Evolutionary conservation across 495 filamentous ascomycete genomes (phyloP).

Genomic region (Aspergillus olivimuriae): DNA sequence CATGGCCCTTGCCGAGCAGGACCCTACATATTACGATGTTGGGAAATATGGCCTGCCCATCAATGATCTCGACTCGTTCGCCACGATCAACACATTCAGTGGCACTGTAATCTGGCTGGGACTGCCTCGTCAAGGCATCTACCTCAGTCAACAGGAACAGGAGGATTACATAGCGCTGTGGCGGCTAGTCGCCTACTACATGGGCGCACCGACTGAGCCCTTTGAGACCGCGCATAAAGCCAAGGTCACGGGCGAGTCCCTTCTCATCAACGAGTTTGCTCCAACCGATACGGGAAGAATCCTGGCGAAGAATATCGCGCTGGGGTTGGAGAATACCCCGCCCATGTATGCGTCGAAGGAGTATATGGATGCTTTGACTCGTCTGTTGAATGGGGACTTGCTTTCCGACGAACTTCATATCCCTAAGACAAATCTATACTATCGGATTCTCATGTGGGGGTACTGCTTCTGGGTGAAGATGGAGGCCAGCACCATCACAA

Average conservation of each 20-base stretch:
- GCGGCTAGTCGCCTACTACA: constrained; percentile 63
- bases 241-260: constrained; percentile 53
- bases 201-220: constrained; percentile 55
- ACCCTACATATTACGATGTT: constrained; percentile 56
- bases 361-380: constrained; percentile 56
- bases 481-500: constrained; percentile 47
- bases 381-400: constrained; percentile 61
- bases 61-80: constrained; percentile 66
- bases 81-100: constrained; percentile 62
- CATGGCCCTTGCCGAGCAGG: constrained; percentile 44
- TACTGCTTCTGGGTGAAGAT: constrained; percentile 62
- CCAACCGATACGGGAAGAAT: constrained; percentile 52
- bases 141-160: constrained; percentile 50
- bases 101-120: constrained; percentile 57
- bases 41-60: constrained; percentile 56
- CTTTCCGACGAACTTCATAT: constrained; percentile 54
- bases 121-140: constrained; percentile 66
- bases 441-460: constrained; percentile 53
- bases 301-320: constrained; percentile 67
- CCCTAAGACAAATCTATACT: constrained; percentile 45
- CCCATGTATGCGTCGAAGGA: constrained; percentile 52
- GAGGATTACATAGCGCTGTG: constrained; percentile 66
- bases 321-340: constrained; percentile 49
- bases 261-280: constrained; percentile 53
- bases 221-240: constrained; percentile 50